A percentile compares a stretch with the other conserved stretches of the same genome.
Conservation (phyloP, 805 yeast genomes). For the Yarrowia deformans region DNA sequence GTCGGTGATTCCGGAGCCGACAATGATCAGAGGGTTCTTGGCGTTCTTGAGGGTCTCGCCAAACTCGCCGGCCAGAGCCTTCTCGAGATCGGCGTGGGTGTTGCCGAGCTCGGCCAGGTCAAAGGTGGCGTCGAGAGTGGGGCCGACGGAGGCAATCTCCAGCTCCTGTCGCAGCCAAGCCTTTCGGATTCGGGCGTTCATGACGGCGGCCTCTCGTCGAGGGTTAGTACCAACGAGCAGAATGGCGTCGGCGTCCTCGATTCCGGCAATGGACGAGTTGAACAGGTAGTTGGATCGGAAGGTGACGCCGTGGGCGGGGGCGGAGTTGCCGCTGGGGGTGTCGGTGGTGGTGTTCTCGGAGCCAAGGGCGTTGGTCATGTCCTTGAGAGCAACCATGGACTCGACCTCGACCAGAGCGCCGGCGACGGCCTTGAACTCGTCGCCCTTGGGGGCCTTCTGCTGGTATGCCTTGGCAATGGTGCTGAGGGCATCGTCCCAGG, state of each 20-base stretch:
- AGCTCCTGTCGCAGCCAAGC: slow-evolving; percentile 78
- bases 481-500: slow-evolving; percentile 87
- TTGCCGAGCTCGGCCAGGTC: slow-evolving; percentile 68
- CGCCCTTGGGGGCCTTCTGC: slow-evolving; percentile 63
- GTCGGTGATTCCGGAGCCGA: slow-evolving; percentile 81
- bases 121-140: slow-evolving; percentile 78
- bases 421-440: slow-evolving; percentile 80
- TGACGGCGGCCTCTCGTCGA: slow-evolving; percentile 87
- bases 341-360: slow-evolving; percentile 84
- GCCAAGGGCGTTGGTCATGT: slow-evolving; percentile 74
- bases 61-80: slow-evolving; percentile 69
- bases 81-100: slow-evolving; percentile 61
- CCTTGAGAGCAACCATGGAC: slow-evolving; percentile 81
- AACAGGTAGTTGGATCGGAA: slow-evolving; percentile 79
- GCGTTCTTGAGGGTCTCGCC: slow-evolving; percentile 74
- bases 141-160: slow-evolving; percentile 72
- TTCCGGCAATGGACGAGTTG: slow-evolving; percentile 79
- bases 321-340: slow-evolving; percentile 61
- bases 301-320: slow-evolving; percentile 73
- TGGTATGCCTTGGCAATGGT: slow-evolving; percentile 69
- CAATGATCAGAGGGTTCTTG: slow-evolving; percentile 75
- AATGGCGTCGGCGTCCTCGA: slow-evolving; percentile 83
- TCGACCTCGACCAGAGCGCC: slow-evolving; percentile 87
- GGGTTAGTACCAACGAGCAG: slow-evolving; percentile 86
- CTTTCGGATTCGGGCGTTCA: slow-evolving; percentile 82